Evolutionary conservation across 1,139 yeast genomes (phyloP), one percentile per base, ranked within the genome.

Genomic region (Zygotorulaspora mrakii): DNA sequence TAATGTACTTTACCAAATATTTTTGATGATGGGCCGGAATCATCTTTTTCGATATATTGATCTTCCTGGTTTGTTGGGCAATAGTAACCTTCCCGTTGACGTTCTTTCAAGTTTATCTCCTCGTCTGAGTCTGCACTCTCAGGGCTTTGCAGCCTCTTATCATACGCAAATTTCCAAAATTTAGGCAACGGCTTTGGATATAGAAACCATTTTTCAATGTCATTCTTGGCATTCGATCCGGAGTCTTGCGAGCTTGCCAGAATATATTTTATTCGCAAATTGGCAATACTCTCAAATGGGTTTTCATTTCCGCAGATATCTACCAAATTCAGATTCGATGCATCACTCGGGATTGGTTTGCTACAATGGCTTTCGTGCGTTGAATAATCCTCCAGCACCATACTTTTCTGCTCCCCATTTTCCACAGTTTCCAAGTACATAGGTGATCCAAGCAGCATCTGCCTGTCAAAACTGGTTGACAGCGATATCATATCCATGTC

Each of bases 181-280:
- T 59, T 59, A 3, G 63, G 62, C 26, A 59, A 30, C 3, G 63
- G 62, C 33, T 52, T 52, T 1, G 63, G 63, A 35, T 59, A 59
- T 1, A 57, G 40, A 11, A 59, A 45, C 58, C 61, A 55, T 17
- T 46, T 46, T 5, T 48, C 42, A n/a, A 49, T 20, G 37, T 57
- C 50, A 32, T 55, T 34, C 28, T 55, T 56, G 20, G 45, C 34
- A 37, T 57, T 57, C 1, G 57, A 50, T 8, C 26, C 35, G 10
- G 42, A 38, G 44, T 56, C 56, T 35, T 59, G 63, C 13, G 47
- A 44, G 7, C 62, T 56, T 1, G 45, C 40, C 14, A 33, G 35
- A 5, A 57, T 42, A 34, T 55, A 59, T 31, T 47, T 50, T 7
- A 31, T 35, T 31, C 62, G 39, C 13, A 53, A n/a, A 8, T 42